Evolutionary conservation across 163 green algal genomes (phyloP), one percentile per base, ranked within the genome.

Genomic region (Prototheca wickerhamii): DNA sequence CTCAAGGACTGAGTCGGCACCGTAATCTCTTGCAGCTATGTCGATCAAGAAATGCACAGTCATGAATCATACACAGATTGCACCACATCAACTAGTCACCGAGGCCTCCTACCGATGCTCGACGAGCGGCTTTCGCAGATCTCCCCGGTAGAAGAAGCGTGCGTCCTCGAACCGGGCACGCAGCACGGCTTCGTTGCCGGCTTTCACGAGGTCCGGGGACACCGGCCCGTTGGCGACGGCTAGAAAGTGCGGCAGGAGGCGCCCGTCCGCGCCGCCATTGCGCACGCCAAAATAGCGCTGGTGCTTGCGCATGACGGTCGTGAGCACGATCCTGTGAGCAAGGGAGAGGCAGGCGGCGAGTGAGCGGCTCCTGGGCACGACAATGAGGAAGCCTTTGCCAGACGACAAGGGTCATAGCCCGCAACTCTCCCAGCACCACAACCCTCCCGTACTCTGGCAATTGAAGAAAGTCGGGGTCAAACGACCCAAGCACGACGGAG

Each of bases 231-330:
- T 98, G 46, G 91, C 91, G 2, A 97, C 87, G 0, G 92, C 95
- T 34, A 99, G 74, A 66, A 98, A 98, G 64, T 73, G 25, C 0
- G 91, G 87, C 60, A 97, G 71, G 33, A 98, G 84, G n/a, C 76
- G 53, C 21, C 75, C 71, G 44, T 60, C 59, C 7, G 49, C 52
- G 55, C 67, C 63, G 21, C 56, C 35, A 23, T 85, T 59, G 65
- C 89, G 84, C 6, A 99, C 83, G 0, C 91, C 89, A 78, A 99
- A 98, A 75, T 99, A 99, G 57, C 94, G 85, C 87, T 99, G 94
- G 77, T 99, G 93, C 87, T 98, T 98, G 57, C 83, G 82, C 94
- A 99, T 99, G 23, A 98, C 94, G 78, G 90, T 95, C 23, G 95
- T 84, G 33, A 98, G 77, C 57, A 99, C 85, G 63, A 96, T 92